phyloP scores from a whole-genome alignment of 2,329 filamentous ascomycete genomes.

The Arthrobotrys sinensis region DNA sequence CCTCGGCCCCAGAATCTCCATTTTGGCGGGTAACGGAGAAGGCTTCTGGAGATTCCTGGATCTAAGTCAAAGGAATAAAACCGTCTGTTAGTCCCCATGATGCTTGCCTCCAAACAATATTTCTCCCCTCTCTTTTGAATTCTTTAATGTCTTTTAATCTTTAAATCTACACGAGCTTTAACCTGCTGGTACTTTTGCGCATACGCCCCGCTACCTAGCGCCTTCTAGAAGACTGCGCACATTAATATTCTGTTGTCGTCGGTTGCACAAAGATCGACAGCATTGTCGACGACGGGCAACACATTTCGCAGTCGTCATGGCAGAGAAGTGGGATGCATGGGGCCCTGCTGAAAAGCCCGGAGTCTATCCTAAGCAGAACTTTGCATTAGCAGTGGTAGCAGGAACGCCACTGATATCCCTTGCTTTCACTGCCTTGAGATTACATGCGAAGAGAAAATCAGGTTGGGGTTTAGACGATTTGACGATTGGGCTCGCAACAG shows the following conservation, averaged over 20 bases:
- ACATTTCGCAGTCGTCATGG: conserved; percentile 45
- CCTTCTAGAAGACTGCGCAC: conserved; percentile 10
- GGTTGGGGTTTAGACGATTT: conserved; percentile 66
- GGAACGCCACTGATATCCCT: conserved; percentile 49
- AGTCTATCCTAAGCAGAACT: conserved; percentile 50
- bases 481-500: conserved; percentile 66
- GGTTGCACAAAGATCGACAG: conserved; percentile 18
- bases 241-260: not conserved
- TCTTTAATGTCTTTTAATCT: conserved; percentile 28
- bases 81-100: conserved; percentile 14
- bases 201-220: not conserved
- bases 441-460: conserved; percentile 50
- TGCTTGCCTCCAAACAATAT: conserved; percentile 2
- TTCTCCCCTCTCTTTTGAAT: conserved; percentile 18
- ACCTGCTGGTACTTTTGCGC: not conserved
- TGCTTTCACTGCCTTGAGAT: conserved; percentile 42
- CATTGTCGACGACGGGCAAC: conserved; percentile 34
- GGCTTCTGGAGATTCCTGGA: conserved; percentile 7
- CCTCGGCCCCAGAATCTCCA: conserved; percentile 55
- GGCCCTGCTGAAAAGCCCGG: conserved; percentile 44
- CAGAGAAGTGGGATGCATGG: conserved; percentile 45
- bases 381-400: conserved; percentile 39
- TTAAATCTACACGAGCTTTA: conserved; percentile 15
- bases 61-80: conserved; percentile 46
- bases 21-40: conserved; percentile 20